Base-by-base conservation (phyloP, 202 grass and related monocot species). In the Bolboschoenoplectus hybrid region DNA sequence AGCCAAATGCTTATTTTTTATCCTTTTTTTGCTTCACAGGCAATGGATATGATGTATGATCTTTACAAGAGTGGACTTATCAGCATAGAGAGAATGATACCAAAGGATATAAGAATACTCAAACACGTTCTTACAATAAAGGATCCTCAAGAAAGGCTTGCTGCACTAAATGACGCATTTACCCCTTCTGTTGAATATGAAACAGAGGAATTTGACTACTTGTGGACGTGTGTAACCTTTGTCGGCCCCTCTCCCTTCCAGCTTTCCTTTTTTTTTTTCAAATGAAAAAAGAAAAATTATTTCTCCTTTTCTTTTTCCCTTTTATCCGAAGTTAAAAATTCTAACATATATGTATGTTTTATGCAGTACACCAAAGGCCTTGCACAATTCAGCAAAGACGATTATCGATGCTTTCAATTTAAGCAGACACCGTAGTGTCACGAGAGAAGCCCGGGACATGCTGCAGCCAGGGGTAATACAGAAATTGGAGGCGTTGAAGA, bases 31-130 rank as follows among this genome's bases (percentile, higher is more conserved):
- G 35, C 66, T 85, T 7, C 41, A 51, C 87, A 97, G 91, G 95
- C 75, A 80, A 93, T 89, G 57, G 93, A 95, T 65, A 87, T 95
- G 86, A 75, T 97, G 87, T 95, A 90, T 91, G 87, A 95, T 93
- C 64, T 92, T 75, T 95, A 97, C 62, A 92, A 89, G 91, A 87
- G 88, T 87, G 91, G 89, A 32, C 85, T 95, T 43, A 89, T 74
- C 47, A 97, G 94, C 86, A 93, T 97, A 84, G 88, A 97, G 61
- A 86, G 90, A 58, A 87, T 95, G 35, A 91, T 97, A 90, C 91
- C 95, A 9, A 97, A 91, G 65, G 95, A 97, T 78, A 90, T 97
- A 67, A 97, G 91, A 83, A 93, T 97, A 88, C 66, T 97, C 2
- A 95, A 93, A 77, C 91, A 95, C 93, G 87, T 95, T 88, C 88